Conservation (phyloP, 1,139 yeast genomes). For the Magnusiomyces suaveolens region DNA sequence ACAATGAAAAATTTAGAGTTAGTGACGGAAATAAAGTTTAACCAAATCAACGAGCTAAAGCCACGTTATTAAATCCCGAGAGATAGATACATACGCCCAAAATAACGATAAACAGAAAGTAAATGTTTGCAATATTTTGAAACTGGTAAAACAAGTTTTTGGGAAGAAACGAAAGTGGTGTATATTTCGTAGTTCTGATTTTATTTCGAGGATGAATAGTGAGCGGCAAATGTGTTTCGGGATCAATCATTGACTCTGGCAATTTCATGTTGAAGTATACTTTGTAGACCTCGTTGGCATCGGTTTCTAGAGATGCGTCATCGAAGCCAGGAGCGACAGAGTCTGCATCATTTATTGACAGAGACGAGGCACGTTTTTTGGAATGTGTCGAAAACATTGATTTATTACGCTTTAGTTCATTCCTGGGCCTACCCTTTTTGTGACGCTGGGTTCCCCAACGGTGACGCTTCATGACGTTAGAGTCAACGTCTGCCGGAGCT, state of each 20-base stretch:
- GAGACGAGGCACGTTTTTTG: neutral
- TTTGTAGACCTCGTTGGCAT: constrained; percentile 15
- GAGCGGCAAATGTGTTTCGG: constrained; percentile 36
- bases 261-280: constrained; percentile 56
- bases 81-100: no score
- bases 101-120: constrained; percentile 67
- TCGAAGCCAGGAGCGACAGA: neutral
- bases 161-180: constrained; percentile 80
- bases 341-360: no score
- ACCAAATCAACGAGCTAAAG: no score
- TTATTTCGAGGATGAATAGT: constrained; percentile 62
- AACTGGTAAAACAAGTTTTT: constrained; percentile 69
- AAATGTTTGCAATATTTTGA: constrained; percentile 74
- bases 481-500: neutral
- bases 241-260: constrained; percentile 52
- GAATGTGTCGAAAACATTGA: neutral
- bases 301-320: no score
- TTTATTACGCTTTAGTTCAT: constrained; percentile 21
- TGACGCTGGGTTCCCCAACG: constrained; percentile 89
- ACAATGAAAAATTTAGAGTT: no score
- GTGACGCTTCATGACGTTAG: constrained; percentile 48
- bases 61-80: no score
- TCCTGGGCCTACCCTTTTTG: constrained; percentile 53
- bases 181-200: constrained; percentile 86
- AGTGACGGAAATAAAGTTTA: no score